These are phyloP conservation scores for Lachancea meyersii DNA, from an alignment of 805 yeast genomes.

Conservation along the genomic window DNA sequence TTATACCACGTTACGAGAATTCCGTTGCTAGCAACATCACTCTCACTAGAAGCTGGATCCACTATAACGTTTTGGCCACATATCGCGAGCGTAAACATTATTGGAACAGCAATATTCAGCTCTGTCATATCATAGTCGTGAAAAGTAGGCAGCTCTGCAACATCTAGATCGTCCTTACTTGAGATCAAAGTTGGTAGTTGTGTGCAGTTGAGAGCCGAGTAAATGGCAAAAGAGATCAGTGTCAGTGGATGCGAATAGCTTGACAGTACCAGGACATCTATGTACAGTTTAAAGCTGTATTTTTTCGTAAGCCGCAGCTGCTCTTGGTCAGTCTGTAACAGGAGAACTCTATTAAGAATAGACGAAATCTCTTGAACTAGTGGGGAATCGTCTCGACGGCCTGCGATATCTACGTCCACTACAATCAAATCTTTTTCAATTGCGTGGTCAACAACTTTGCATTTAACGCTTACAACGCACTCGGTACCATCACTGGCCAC, in stretches of 20 bases:
- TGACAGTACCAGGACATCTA: slow-evolving; percentile 76
- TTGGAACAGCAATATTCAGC: slow-evolving; percentile 52
- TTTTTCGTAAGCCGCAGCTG: slow-evolving; percentile 59
- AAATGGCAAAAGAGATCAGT: slow-evolving; percentile 70
- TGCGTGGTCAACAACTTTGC: slow-evolving; percentile 59
- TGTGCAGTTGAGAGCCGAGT: slow-evolving; percentile 75
- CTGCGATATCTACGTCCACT: slow-evolving; percentile 76
- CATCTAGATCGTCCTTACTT: slow-evolving; percentile 54
- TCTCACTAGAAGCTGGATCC: slow-evolving; percentile 88
- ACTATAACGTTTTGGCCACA: slow-evolving; percentile 60
- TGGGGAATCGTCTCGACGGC: slow-evolving; percentile 72
- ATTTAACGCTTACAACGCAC: slow-evolving; percentile 85
- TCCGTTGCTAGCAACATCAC: slow-evolving; percentile 82
- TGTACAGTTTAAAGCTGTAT: slow-evolving; percentile 68
- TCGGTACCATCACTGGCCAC: slow-evolving; percentile 87
- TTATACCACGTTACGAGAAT: slow-evolving; percentile 65
- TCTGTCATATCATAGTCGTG: slow-evolving; percentile 76
- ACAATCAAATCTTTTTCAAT: slow-evolving; percentile 49
- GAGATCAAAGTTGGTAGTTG: slow-evolving; percentile 67
- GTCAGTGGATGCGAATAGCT: slow-evolving; percentile 77
- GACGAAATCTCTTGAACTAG: slow-evolving; percentile 59
- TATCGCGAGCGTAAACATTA: slow-evolving; percentile 69
- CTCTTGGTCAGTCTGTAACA: slow-evolving; percentile 39
- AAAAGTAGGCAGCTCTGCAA: slow-evolving; percentile 86
- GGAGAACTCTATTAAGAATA: slow-evolving; percentile 37